Conservation (phyloP, 2,329 filamentous ascomycete species). For the Trichoderma polysporum region DNA sequence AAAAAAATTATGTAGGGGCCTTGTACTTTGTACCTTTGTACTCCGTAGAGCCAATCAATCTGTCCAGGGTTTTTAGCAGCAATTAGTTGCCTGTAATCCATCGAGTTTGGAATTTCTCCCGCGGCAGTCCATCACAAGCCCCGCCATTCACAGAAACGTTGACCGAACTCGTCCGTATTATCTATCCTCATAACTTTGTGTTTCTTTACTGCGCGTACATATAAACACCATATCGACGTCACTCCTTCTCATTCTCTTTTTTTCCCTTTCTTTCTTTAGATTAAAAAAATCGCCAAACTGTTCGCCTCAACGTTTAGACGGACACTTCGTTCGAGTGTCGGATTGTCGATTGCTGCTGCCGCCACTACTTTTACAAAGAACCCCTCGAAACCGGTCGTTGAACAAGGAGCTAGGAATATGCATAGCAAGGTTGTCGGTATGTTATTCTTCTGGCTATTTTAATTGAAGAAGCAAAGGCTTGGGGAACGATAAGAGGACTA, state of each 20-base stretch:
- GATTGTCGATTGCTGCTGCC: constrained; percentile 71
- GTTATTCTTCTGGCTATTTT: constrained; percentile 37
- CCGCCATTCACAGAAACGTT: no score
- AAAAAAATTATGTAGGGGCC: no score
- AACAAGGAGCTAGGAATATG: constrained; percentile 62
- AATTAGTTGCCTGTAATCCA: no score
- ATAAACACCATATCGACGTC: not conserved
- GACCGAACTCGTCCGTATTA: no score
- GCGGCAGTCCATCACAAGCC: no score
- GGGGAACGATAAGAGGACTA: not conserved
- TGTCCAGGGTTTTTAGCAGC: no score
- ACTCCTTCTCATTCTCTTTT: not conserved
- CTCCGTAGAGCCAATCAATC: no score
- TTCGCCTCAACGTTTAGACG: constrained; percentile 81
- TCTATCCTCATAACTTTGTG: not conserved
- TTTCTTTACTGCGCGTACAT: constrained; percentile 6
- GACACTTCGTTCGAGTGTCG: constrained; percentile 71
- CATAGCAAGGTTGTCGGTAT: constrained; percentile 89
- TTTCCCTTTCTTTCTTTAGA: not conserved
- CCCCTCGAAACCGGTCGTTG: constrained; percentile 27
- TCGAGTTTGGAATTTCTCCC: no score
- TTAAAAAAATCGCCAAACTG: constrained; percentile 67
- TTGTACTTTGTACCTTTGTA: no score
- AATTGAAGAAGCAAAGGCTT: not conserved
- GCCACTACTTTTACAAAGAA: constrained; percentile 60